Percentiles rank a stretch among this genome's conserved stretches.
phyloP scores from a whole-genome alignment of 2,329 filamentous ascomycete species.

The Pestalotiopsis sp. region DNA sequence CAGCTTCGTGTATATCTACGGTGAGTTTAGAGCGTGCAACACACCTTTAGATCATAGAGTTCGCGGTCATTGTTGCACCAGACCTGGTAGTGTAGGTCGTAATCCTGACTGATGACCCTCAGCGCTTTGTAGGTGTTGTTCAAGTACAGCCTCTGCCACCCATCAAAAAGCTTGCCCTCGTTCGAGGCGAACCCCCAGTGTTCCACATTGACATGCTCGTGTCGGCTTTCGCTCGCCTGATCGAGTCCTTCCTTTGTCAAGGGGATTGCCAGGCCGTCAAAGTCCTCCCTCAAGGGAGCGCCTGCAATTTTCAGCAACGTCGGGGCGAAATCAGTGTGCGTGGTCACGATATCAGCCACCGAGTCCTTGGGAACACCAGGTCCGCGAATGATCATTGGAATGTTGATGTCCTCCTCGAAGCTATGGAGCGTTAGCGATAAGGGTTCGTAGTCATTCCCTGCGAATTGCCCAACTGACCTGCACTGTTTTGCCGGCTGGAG shows the following conservation, averaged over 20 bases:
- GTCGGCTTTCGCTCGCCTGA: slow-evolving; percentile 25
- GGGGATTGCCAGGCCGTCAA: slow-evolving; percentile 59
- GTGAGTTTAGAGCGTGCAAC: slow-evolving; percentile 37
- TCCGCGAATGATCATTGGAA: slow-evolving; percentile 59
- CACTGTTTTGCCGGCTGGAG: slow-evolving; percentile 61
- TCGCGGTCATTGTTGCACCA: slow-evolving; percentile 64
- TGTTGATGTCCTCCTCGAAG: slow-evolving; percentile 62
- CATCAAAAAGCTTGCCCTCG: slow-evolving; percentile 31
- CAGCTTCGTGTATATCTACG: neutral
- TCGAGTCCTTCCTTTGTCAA: slow-evolving; percentile 22
- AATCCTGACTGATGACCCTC: slow-evolving; percentile 47
- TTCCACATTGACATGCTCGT: slow-evolving; percentile 53
- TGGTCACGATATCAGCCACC: slow-evolving; percentile 50
- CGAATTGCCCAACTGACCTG: neutral
- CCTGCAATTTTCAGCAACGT: slow-evolving; percentile 55
- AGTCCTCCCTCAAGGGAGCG: slow-evolving; percentile 46
- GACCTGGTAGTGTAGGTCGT: slow-evolving; percentile 47
- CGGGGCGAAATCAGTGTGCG: slow-evolving; percentile 66
- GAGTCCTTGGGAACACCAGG: slow-evolving; percentile 48
- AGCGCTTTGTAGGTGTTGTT: slow-evolving; percentile 61
- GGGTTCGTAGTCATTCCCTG: too few species aligned
- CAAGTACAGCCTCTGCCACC: slow-evolving; percentile 23
- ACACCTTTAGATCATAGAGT: slow-evolving; percentile 53
- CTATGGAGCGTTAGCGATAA: slow-evolving; percentile 44
- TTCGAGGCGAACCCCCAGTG: slow-evolving; percentile 43